These are phyloP conservation scores for Phaeophleospora eucalypticola DNA, from an alignment of 2,329 filamentous ascomycete species.

Conservation along the genomic window DNA sequence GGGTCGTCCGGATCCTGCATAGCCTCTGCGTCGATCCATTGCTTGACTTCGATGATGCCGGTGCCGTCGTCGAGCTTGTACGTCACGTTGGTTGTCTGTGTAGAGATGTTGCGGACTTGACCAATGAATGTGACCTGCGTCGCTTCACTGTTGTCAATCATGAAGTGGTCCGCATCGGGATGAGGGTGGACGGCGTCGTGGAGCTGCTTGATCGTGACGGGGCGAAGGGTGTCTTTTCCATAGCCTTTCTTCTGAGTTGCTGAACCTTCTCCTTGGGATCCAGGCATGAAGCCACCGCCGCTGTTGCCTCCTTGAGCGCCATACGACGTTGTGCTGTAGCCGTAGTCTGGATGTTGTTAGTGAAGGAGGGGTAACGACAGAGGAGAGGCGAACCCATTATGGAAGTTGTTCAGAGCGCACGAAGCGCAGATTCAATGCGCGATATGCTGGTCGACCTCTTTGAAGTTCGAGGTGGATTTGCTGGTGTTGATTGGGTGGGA, in stretches of 20 bases:
- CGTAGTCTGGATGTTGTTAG: constrained; percentile 31
- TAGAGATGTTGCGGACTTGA: constrained; percentile 80
- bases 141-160: constrained; percentile 71
- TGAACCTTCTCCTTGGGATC: constrained; percentile 41
- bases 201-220: constrained; percentile 93
- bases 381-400: constrained; percentile 13
- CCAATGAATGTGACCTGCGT: constrained; percentile 78
- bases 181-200: constrained; percentile 75
- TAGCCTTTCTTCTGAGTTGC: constrained; percentile 51
- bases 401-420: neutral
- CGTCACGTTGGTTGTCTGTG: constrained; percentile 85
- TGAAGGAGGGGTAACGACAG: neutral
- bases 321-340: constrained; percentile 55
- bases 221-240: constrained; percentile 80
- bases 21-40: constrained; percentile 68
- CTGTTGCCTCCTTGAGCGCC: constrained; percentile 52
- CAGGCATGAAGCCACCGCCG: constrained; percentile 57
- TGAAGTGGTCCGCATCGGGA: constrained; percentile 67
- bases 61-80: constrained; percentile 96
- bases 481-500: too few species aligned
- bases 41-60: constrained; percentile 76
- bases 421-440: too few species aligned
- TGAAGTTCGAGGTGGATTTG: too few species aligned
- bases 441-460: too few species aligned
- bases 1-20: constrained; percentile 36